phyloP scores from a whole-genome alignment of 495 filamentous ascomycete genomes.

The Hypomontagnella submonticulosa region DNA sequence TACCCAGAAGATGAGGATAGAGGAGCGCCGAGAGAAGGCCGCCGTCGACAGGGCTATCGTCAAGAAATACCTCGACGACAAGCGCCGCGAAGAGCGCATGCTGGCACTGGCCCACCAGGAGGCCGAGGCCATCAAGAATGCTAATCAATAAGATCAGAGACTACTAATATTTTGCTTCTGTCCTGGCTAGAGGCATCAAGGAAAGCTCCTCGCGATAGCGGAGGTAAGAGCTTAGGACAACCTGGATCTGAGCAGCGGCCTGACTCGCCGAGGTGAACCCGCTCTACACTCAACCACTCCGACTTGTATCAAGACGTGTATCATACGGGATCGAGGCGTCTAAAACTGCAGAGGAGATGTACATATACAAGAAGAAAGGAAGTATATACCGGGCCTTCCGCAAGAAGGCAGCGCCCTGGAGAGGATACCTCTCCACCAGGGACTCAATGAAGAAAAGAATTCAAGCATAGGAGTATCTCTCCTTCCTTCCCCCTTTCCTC shows the following conservation, averaged over 20 bases:
- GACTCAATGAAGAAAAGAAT: slow-evolving; percentile 31
- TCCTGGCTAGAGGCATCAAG: not conserved
- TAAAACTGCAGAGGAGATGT: slow-evolving; percentile 20
- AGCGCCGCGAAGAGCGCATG: slow-evolving; percentile 68
- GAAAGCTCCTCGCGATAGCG: slow-evolving; percentile 1
- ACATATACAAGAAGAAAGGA: slow-evolving; percentile 36
- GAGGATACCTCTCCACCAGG: slow-evolving; percentile 22
- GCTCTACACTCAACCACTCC: slow-evolving; percentile 12
- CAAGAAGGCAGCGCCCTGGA: slow-evolving; percentile 6
- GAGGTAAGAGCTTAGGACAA: not conserved
- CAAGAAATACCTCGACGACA: slow-evolving; percentile 69
- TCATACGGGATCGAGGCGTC: slow-evolving; percentile 32
- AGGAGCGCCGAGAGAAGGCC: slow-evolving; percentile 63
- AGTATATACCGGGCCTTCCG: slow-evolving; percentile 31
- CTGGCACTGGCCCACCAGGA: slow-evolving; percentile 45
- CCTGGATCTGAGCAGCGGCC: slow-evolving; percentile 1
- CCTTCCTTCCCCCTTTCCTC: not conserved
- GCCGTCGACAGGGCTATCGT: slow-evolving; percentile 68
- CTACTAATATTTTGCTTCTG: not conserved
- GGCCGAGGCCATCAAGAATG: slow-evolving; percentile 47
- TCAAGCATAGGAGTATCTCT: slow-evolving; percentile 1
- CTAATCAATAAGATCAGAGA: slow-evolving; percentile 39
- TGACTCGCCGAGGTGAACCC: slow-evolving; percentile 7
- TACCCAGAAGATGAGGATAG: slow-evolving; percentile 66
- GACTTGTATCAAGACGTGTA: slow-evolving; percentile 36